phyloP scores from a whole-genome alignment of 345 rosid genomes.

The Bretschneidera sinensis region DNA sequence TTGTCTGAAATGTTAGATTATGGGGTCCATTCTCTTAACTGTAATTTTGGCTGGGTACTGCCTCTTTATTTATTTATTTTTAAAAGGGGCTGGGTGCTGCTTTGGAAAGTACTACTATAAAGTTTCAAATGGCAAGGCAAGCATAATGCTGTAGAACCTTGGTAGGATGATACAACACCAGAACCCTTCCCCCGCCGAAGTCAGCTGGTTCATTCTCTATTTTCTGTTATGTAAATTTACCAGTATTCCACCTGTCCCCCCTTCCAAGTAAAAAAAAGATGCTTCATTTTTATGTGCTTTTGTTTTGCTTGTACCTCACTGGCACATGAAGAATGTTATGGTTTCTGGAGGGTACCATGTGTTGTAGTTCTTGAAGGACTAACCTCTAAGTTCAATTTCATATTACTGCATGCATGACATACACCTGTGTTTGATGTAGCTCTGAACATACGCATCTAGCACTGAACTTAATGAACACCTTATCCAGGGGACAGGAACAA shows the following conservation, averaged over 20 bases:
- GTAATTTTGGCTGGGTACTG: neutral
- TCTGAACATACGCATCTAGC: neutral
- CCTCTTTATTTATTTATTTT: too few species aligned
- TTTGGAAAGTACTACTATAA: too few species aligned
- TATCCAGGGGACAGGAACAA: slow-evolving; percentile 58
- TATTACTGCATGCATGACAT: slow-evolving; percentile 3
- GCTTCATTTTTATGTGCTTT: too few species aligned
- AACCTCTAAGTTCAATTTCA: neutral
- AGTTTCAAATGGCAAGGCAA: neutral
- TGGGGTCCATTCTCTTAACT: neutral
- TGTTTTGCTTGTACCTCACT: neutral
- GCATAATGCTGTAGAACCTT: neutral
- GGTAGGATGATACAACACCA: neutral
- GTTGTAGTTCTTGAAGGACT: neutral
- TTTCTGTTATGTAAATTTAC: too few species aligned
- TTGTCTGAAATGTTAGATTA: neutral
- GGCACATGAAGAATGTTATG: neutral
- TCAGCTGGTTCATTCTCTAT: too few species aligned
- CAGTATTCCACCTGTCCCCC: too few species aligned
- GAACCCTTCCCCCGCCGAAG: too few species aligned
- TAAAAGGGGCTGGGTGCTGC: too few species aligned
- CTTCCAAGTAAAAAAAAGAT: too few species aligned
- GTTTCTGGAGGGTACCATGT: neutral
- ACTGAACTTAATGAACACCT: slow-evolving; percentile 10
- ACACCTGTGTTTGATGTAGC: neutral